These are phyloP conservation scores for Phylloporus sp. DNA, from an alignment of 768 basidiomycete species.

Conservation along the genomic window DNA sequence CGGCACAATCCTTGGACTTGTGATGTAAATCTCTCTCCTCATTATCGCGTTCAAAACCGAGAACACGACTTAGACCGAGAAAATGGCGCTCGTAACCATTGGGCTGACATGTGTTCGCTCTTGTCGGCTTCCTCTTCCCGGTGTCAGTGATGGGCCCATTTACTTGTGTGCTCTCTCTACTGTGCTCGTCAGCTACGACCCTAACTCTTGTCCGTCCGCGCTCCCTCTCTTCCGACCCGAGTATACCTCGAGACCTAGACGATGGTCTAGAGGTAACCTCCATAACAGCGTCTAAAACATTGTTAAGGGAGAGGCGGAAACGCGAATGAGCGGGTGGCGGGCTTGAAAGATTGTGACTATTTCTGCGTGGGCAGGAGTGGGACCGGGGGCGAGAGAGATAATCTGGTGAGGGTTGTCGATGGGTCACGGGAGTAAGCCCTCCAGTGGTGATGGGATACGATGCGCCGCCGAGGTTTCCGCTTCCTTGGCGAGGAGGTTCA, in stretches of 20 bases:
- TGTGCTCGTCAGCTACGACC: not conserved
- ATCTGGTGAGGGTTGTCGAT: not conserved
- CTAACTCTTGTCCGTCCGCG: conserved; percentile 23
- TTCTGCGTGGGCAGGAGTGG: not conserved
- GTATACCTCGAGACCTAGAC: conserved; percentile 25
- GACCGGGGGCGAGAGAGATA: not conserved
- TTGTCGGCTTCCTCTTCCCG: not conserved
- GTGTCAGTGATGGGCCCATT: not conserved
- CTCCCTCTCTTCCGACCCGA: conserved; percentile 33
- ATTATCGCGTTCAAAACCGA: conserved; percentile 17
- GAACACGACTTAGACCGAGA: conserved; percentile 35
- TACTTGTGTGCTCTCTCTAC: not conserved
- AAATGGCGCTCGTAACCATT: conserved; percentile 6
- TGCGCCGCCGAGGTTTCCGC: not conserved
- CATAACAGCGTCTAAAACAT: conserved; percentile 17
- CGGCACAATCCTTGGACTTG: conserved; percentile 39
- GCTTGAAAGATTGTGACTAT: conserved; percentile 1
- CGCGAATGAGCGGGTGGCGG: conserved; percentile 9
- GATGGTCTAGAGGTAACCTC: conserved; percentile 16
- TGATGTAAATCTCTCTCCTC: conserved; percentile 16
- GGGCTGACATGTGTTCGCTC: not conserved
- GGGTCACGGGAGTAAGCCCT: not conserved
- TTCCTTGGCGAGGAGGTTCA: conserved; percentile 2
- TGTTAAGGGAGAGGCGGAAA: conserved; percentile 15
- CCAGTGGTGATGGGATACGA: conserved; percentile 36